Base-by-base conservation (phyloP, 495 filamentous ascomycete species). In the Trypethelium eluteriae region DNA sequence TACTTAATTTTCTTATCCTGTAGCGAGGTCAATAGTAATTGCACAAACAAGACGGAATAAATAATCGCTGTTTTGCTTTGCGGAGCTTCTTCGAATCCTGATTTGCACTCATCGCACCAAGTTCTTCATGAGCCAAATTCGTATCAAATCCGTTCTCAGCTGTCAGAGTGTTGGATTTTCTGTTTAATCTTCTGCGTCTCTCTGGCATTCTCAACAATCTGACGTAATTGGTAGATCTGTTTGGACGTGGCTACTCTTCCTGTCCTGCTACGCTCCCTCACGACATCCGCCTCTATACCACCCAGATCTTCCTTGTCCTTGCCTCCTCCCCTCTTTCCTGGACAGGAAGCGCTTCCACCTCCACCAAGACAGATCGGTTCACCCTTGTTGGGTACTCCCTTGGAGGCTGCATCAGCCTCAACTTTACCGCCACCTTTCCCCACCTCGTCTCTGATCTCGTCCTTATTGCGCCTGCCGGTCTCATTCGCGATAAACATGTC, bases 331-430 rank as follows among this genome's bases (percentile, higher is more conserved):
- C 80, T 2, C 70, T 91, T n/a, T 72, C 85, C 39, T 92, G 89
- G 89, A 83, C 82, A 2, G 38, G 53, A 35, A 12, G n/a, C 57
- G 11, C 56, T 68, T 9, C 34, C 1, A 9, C 68, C 62, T 66
- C 50, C 32, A 39, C 63, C 59, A 38, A 16, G 35, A 2, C 12
- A 3, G 44, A 41, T 3, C 9, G 69, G 11, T 91, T 96, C 77
- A 81, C 82, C 18, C 75, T 96, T 0, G 77, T 94, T 12, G 93
- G 93, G 2, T 96, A 95, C 77, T 92, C 88, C 0, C 81, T 98
- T 0, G 92, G 93, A 36, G 93, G 93, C 59, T 88, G 88, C 44
- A 86, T 96, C 59, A 81, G 84, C 11, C 86, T 86, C 10, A 80
- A 85, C n/a, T 95, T 96, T 70, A 85, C 89, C 1, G 80, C 82